Percentiles rank a stretch among this genome's conserved stretches.
phyloP scores from a whole-genome alignment of 1,284 basidiomycete genomes.

The Irpex rosettiformis region DNA sequence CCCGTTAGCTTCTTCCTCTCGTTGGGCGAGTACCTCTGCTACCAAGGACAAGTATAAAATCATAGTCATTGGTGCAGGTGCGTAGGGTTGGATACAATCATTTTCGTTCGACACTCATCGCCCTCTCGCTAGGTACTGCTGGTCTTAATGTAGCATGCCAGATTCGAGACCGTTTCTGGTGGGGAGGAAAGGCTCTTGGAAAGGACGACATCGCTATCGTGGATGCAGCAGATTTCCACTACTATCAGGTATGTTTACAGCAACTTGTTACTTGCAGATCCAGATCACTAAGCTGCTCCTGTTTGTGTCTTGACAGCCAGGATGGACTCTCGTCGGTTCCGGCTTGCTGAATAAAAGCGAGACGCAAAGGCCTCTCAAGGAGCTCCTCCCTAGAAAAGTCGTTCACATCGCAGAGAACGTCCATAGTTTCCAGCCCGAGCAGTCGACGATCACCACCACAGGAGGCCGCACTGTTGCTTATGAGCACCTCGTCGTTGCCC shows the following conservation, averaged over 20 bases:
- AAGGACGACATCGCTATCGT: slow-evolving; percentile 81
- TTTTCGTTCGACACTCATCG: background rate
- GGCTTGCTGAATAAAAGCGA: slow-evolving; percentile 73
- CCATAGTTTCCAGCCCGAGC: slow-evolving; percentile 69
- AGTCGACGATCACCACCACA: slow-evolving; percentile 71
- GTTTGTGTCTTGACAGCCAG: background rate
- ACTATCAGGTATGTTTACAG: slow-evolving; percentile 63
- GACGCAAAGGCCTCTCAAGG: slow-evolving; percentile 64
- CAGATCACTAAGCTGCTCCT: background rate
- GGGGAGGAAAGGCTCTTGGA: slow-evolving; percentile 63
- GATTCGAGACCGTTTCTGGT: slow-evolving; percentile 75
- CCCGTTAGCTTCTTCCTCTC: slow-evolving; percentile 13
- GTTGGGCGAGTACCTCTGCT: slow-evolving; percentile 37
- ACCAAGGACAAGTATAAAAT: slow-evolving; percentile 54
- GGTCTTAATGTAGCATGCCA: slow-evolving; percentile 81
- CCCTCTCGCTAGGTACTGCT: slow-evolving; percentile 54
- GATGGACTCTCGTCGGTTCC: slow-evolving; percentile 86
- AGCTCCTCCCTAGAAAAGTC: slow-evolving; percentile 74
- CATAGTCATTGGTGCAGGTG: slow-evolving; percentile 66
- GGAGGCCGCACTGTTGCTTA: slow-evolving; percentile 76
- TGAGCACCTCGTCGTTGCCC: slow-evolving; percentile 86
- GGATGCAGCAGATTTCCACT: slow-evolving; percentile 73
- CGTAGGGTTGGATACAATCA: slow-evolving; percentile 18
- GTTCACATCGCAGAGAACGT: slow-evolving; percentile 76
- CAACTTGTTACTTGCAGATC: background rate